Evolutionary conservation across 164 flowering plant genomes (phyloP).

Genomic region (Pachysandra terminalis): DNA sequence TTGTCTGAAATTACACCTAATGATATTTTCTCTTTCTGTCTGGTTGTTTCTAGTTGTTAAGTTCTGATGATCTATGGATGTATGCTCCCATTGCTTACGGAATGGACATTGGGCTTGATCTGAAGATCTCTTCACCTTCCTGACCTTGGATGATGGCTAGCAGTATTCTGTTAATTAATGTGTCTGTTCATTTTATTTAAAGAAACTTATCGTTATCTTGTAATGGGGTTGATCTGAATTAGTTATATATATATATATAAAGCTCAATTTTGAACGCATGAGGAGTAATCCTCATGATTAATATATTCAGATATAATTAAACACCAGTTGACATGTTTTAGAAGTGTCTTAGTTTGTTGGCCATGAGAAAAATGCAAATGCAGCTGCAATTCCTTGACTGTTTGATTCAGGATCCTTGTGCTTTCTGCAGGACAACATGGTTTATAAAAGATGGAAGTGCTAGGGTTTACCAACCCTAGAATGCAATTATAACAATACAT

Average conservation of each 20-base stretch:
- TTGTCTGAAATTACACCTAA: not conserved
- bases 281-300: slow-evolving; percentile 6
- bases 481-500: too few relatives aligned
- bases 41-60: slow-evolving; percentile 55
- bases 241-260: too few relatives aligned
- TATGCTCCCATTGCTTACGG: slow-evolving; percentile 92
- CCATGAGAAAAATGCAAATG: too few relatives aligned
- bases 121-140: slow-evolving; percentile 34
- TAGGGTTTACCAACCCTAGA: too few relatives aligned
- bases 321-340: too few relatives aligned
- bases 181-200: not conserved
- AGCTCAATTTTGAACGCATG: not conserved
- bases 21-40: not conserved
- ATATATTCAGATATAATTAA: too few relatives aligned
- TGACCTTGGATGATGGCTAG: slow-evolving; percentile 19
- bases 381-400: too few relatives aligned
- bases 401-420: too few relatives aligned
- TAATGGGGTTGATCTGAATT: not conserved
- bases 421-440: too few relatives aligned
- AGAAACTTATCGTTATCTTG: not conserved
- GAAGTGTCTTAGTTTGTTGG: too few relatives aligned
- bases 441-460: too few relatives aligned
- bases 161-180: slow-evolving; percentile 8
- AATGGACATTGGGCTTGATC: slow-evolving; percentile 64
- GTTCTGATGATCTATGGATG: slow-evolving; percentile 98